Base-by-base conservation (phyloP, 2,329 filamentous ascomycete genomes). In the Hymenoscyphus linearis region DNA sequence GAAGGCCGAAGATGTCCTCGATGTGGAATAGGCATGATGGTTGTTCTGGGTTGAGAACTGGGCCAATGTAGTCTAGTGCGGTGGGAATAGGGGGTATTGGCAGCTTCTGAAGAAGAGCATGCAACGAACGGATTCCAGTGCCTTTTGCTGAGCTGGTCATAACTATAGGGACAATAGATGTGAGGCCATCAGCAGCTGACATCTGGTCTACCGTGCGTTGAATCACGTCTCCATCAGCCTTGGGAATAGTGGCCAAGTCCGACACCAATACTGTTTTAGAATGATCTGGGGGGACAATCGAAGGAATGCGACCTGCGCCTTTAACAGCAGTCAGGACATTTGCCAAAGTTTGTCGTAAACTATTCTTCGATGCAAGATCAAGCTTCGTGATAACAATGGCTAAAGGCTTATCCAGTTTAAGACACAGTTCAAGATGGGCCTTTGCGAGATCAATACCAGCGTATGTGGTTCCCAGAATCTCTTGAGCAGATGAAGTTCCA, bases 341-440 rank as follows among this genome's bases (percentile, higher is more conserved):
- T 16, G 82, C 83, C 63, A 98, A 77, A 0, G 85, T 91, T 57
- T 83, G 83, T 60, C 86, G 85, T 9, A 98, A 74, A 10, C 86
- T 86, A 12, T 78, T 74, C 66, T 87, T 92, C 14, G 88, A 93
- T 16, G 92, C 91, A 52, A 96, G 75, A 68, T 99, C 95, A 64
- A 96, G 81, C 72, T 98, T 99, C 0, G 95, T 98, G 62, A 99
- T 88, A 26, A 93, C 82, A 12, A 99, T 82, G 7, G 89, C 83
- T 60, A 97, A 78, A 0, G 92, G 91, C 10, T 93, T 80, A 22
- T 87, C 82, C 18, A 98, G 78, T 66, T 91, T 90, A 34, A 97
- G 79, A 69, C 93, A 97, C 1, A 99, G 79, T 40, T 93, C 87
- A 16, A 99, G 80, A 75, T 98, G 90, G 2, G 90, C 88, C 65